A percentile compares a stretch with the other conserved stretches of the same genome.
Evolutionary conservation across 2,329 filamentous ascomycete species (phyloP).

Genomic region (Spiromastix sp.): DNA sequence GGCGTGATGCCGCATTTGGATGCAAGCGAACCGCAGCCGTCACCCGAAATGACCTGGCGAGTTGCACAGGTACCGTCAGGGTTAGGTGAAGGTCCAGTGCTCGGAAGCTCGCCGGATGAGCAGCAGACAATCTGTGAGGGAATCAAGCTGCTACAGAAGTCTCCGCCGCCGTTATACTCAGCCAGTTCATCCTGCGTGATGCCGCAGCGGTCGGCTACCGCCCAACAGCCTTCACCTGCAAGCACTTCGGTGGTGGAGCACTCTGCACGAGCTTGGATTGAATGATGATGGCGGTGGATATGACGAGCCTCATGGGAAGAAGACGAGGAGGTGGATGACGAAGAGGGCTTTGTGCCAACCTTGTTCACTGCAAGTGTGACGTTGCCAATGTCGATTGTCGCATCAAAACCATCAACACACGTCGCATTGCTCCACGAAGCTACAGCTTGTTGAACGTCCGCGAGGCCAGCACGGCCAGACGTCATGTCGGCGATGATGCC

Average conservation of each 20-base stretch:
- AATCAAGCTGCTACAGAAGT: slow-evolving; percentile 14
- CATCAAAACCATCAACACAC: no score
- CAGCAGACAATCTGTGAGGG: background rate
- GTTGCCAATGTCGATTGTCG: no score
- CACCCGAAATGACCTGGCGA: slow-evolving; percentile 24
- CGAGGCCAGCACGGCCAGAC: no score
- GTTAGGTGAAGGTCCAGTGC: background rate
- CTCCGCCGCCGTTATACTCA: slow-evolving; percentile 25
- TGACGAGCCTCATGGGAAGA: no score
- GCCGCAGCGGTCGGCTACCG: slow-evolving; percentile 29
- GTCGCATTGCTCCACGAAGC: background rate
- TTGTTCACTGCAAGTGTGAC: no score
- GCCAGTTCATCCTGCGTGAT: slow-evolving; percentile 29
- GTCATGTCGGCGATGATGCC: slow-evolving; percentile 5
- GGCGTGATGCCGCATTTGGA: slow-evolving; percentile 29
- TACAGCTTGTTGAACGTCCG: slow-evolving; percentile 3
- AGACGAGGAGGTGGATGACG: no score
- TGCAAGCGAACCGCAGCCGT: slow-evolving; percentile 30
- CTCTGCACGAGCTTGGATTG: background rate
- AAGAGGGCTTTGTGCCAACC: no score
- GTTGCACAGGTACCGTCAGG: slow-evolving; percentile 1
- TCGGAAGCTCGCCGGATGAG: background rate
- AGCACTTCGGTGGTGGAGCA: slow-evolving; percentile 19
- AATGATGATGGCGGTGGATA: background rate
- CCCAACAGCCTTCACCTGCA: slow-evolving; percentile 26